A percentile compares a stretch with the other conserved stretches of the same genome.
phyloP scores from a whole-genome alignment of 2,329 filamentous ascomycete species.

The Penicillium sclerotiorum region DNA sequence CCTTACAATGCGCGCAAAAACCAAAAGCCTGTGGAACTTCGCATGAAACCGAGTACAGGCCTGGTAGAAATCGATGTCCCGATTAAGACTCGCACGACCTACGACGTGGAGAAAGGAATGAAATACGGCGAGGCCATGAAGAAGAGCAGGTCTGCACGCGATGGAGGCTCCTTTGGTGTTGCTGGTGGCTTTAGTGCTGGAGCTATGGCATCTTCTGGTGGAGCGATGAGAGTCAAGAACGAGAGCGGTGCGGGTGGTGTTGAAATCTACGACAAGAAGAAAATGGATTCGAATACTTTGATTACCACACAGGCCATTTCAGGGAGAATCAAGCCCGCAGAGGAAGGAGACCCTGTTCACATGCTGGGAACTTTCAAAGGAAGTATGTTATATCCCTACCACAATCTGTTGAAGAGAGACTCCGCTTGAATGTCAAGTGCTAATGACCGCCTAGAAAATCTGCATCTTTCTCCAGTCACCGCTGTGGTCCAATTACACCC shows the following conservation, averaged over 20 bases:
- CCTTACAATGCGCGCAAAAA: conserved; percentile 61
- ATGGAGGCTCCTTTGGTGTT: conserved; percentile 70
- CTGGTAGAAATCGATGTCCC: conserved; percentile 94
- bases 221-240: conserved; percentile 28
- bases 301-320: conserved; percentile 81
- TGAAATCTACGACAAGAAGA: conserved; percentile 37
- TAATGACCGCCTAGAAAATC: conserved; percentile 61
- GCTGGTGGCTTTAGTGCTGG: conserved; percentile 73
- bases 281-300: conserved; percentile 52
- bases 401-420: no score
- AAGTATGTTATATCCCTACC: conserved; percentile 58
- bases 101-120: conserved; percentile 81
- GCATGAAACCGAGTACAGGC: conserved; percentile 78
- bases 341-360: conserved; percentile 72
- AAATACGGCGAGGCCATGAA: conserved; percentile 77
- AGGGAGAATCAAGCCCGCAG: conserved; percentile 71
- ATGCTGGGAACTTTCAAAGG: conserved; percentile 91
- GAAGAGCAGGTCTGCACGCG: conserved; percentile 54
- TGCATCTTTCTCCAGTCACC: conserved; percentile 82
- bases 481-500: conserved; percentile 87
- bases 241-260: conserved; percentile 22
- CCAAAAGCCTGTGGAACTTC: conserved; percentile 69
- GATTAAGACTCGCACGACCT: conserved; percentile 70
- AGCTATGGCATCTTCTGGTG: conserved; percentile 35
- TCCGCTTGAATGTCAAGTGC: conserved; percentile 3